Base-by-base conservation (phyloP, 257 asterid species). In the Linaria vulgaris region DNA sequence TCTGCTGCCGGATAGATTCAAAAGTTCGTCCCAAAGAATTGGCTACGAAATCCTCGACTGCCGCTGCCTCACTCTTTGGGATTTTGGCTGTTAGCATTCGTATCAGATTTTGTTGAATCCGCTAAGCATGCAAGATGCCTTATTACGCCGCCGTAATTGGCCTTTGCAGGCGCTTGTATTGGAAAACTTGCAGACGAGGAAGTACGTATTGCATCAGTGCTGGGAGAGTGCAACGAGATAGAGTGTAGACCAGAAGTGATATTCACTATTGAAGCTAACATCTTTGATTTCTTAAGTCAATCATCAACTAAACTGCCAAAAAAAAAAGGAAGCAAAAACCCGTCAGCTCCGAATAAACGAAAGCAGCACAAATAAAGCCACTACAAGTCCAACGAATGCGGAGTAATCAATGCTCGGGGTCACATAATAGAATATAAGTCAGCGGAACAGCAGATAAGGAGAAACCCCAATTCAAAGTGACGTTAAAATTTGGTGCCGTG, bases 41-140 rank as follows among this genome's bases (percentile, higher is more conserved):
- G 3, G 95, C 96, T 49, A 86, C 83, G 6, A 72, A 85, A 76
- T 91, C 98, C 82, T 88, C 98, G 22, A 91, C 98, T 6, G 97
- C 96, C 63, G 95, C 87, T 64, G 95, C 88, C 76, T 91, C 98
- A 47, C 95, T 82, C 79, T 74, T 64, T 60, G 25, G 77, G 68
- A 56, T 70, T 71, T n/a, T n/a, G n/a, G 13, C 39, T 14, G 6
- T 78, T 77, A 21, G 76, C 64, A 30, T 69, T 67, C 17, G 70
- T 51, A 48, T 69, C 73, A n/a, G 83, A 56, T 68, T 71, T 71
- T 6, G 51, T 72, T 38, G 77, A 72, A 44, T 63, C 76, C 68
- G 83, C 77, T 27, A 52, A 43, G 75, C 84, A 87, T 17, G 64
- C 54, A 31, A 74, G 66, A 64, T 65, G 75, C 50, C 72, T 82